A percentile compares a stretch with the other conserved stretches of the same genome.
Evolutionary conservation across 2,329 filamentous ascomycete species (phyloP).

Genomic region (Ophiostoma montium): DNA sequence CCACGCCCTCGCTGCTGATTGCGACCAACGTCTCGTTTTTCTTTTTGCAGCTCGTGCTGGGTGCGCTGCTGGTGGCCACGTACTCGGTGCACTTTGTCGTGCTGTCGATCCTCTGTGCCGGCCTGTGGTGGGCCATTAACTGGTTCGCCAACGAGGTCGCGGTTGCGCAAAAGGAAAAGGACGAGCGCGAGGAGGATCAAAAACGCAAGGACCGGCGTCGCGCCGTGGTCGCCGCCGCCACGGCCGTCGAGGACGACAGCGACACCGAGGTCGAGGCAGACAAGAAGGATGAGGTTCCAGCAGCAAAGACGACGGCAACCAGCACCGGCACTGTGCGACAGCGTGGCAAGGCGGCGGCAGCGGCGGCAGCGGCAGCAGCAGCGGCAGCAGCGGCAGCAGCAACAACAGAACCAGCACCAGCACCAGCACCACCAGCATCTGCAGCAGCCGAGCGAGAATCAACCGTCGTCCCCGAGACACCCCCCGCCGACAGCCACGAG

Average conservation of each 20-base stretch:
- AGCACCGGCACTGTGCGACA: conserved; percentile 12
- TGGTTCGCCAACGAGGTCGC: conserved; percentile 72
- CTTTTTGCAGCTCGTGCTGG: conserved; percentile 65
- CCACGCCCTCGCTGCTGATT: conserved; percentile 73
- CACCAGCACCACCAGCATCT: neutral
- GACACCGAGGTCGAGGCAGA: conserved; percentile 34
- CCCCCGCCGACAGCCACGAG: conserved; percentile 4
- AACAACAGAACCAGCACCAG: neutral
- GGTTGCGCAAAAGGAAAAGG: conserved; percentile 23
- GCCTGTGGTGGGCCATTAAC: conserved; percentile 89
- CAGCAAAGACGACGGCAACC: conserved; percentile 9
- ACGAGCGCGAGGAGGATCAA: conserved; percentile 24
- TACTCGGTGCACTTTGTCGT: conserved; percentile 80
- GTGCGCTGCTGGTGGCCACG: conserved; percentile 63
- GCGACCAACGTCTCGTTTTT: conserved; percentile 87
- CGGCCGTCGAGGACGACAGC: conserved; percentile 21
- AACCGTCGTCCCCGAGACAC: neutral
- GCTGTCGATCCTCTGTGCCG: conserved; percentile 63
- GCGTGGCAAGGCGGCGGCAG: neutral
- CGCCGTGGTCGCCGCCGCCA: conserved; percentile 14
- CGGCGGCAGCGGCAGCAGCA: neutral
- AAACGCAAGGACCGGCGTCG: conserved; percentile 7
- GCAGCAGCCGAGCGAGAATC: neutral
- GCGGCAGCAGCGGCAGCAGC: neutral
- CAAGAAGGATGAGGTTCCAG: conserved; percentile 24